Percentiles rank a stretch among this genome's conserved stretches.
Conservation (phyloP, 805 yeast genomes). For the Kluyveromyces siamensis region DNA sequence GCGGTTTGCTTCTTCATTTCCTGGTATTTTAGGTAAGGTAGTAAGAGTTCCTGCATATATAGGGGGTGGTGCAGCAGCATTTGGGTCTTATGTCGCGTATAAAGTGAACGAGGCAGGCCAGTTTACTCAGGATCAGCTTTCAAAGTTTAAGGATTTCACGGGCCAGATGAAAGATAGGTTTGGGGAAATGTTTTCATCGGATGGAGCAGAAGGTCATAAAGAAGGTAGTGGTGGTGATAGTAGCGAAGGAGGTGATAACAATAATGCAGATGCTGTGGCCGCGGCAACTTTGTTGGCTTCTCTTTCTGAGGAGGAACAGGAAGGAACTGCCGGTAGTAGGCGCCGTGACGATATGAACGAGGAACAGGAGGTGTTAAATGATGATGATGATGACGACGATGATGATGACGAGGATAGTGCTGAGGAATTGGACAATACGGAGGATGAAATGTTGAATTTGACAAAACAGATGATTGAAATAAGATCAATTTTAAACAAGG, state of each 20-base stretch:
- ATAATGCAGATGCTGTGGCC: constrained; percentile 42
- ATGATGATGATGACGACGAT: constrained; percentile 29
- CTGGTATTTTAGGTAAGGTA: constrained; percentile 46
- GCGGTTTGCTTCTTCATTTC: constrained; percentile 30
- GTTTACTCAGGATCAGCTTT: constrained; percentile 59
- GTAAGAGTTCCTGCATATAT: constrained; percentile 67
- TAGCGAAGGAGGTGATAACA: constrained; percentile 31
- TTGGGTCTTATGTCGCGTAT: constrained; percentile 85
- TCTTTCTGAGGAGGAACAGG: constrained; percentile 8
- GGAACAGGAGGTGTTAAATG: constrained; percentile 38
- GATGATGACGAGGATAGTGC: constrained; percentile 45
- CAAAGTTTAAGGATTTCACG: constrained; percentile 53
- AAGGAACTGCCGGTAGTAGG: neutral
- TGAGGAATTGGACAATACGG: constrained; percentile 47
- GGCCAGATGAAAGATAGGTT: constrained; percentile 40
- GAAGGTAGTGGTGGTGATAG: constrained; percentile 25
- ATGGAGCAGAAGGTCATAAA: constrained; percentile 11
- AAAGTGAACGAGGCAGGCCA: constrained; percentile 81
- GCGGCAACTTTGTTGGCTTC: constrained; percentile 27
- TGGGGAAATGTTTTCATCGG: constrained; percentile 17
- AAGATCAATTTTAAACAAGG: constrained; percentile 62
- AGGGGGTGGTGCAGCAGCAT: constrained; percentile 91
- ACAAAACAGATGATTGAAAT: constrained; percentile 98
- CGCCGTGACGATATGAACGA: constrained; percentile 37
- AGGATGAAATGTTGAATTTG: constrained; percentile 75